Evolutionary conservation across 352 stramenopile genomes (phyloP), one percentile per base, ranked within the genome.

Genomic region (Achlya hypogyna): DNA sequence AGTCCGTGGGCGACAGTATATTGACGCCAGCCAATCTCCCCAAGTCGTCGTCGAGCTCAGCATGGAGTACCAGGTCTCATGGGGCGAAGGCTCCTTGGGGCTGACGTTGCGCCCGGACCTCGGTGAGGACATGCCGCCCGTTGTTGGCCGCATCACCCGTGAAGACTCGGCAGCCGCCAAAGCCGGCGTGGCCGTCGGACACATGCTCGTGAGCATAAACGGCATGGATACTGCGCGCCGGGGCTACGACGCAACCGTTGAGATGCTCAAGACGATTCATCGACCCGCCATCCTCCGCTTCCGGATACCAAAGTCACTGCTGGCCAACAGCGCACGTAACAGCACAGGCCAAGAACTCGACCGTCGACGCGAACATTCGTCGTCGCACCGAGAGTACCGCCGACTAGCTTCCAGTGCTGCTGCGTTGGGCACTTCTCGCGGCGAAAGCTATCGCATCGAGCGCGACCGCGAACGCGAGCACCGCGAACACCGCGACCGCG

Each of bases 131-230:
- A 94, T 94, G 85, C 85, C 85, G 51, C 86, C 86, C 8, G 83
- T 95, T 10, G 86, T 95, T 16, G 86, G 86, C 28, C 86, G 86
- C 51, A 95, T 95, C 72, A 95, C 86, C 59, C 84, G 86, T n/a
- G 74, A 83, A 53, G 84, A 93, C 71, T 93, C 86, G 49, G 86
- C 84, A 4, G 86, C 86, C 0, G 86, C 86, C 25, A 71, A 89
- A 52, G 84, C 86, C 3, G 88, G 89, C 16, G 86, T 95, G 32
- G 80, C 79, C 0, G 82, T 92, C 49, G 86, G 86, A 22, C 84
- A 95, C 75, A 91, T 95, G 86, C 84, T 95, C 43, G 86, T 95
- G 69, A 91, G 81, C 74, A 91, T 95, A 66, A 95, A 95, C 66
- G 82, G 82, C 54, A 79, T 89, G 65, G 84, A 93, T 71, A 95